phyloP scores from a whole-genome alignment of 768 basidiomycete species.

The Leucosporidium scottii region DNA sequence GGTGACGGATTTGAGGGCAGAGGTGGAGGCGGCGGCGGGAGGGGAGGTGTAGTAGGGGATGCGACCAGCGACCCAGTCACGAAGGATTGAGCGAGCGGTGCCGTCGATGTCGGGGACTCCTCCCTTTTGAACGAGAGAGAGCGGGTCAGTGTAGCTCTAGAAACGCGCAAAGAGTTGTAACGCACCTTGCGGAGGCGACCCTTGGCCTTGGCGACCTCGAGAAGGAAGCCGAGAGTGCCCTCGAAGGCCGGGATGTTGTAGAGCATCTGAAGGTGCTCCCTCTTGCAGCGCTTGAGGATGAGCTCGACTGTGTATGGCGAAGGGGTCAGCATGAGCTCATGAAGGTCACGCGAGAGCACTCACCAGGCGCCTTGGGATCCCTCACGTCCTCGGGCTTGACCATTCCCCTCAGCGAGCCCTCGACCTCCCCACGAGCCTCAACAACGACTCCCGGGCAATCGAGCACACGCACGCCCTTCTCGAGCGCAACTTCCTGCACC shows the following conservation, averaged over 20 bases:
- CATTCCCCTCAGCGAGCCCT: constrained; percentile 36
- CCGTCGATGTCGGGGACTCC: constrained; percentile 82
- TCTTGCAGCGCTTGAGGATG: constrained; percentile 66
- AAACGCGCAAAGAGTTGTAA: background rate
- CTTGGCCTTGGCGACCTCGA: constrained; percentile 74
- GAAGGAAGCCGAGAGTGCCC: constrained; percentile 72
- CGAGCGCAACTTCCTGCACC: constrained; percentile 81
- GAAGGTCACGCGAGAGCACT: constrained; percentile 38
- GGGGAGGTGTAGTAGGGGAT: constrained; percentile 82
- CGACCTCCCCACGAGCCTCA: constrained; percentile 40
- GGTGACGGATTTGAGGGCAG: constrained; percentile 66
- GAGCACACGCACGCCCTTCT: constrained; percentile 82
- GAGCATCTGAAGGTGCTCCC: constrained; percentile 65
- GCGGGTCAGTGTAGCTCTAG: background rate
- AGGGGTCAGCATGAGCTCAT: background rate
- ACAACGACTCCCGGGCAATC: constrained; percentile 98
- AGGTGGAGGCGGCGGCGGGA: constrained; percentile 59
- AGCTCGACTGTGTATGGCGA: constrained; percentile 61
- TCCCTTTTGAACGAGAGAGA: constrained; percentile 49
- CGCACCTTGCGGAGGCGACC: constrained; percentile 76
- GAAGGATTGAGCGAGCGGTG: constrained; percentile 71
- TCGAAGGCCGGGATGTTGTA: constrained; percentile 73
- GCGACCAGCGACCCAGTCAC: constrained; percentile 85
- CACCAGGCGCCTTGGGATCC: constrained; percentile 83
- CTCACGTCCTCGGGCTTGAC: constrained; percentile 66